Base-by-base conservation (phyloP, 202 grass and related monocot genomes). In the Schoenoplectus tabernaemontani region DNA sequence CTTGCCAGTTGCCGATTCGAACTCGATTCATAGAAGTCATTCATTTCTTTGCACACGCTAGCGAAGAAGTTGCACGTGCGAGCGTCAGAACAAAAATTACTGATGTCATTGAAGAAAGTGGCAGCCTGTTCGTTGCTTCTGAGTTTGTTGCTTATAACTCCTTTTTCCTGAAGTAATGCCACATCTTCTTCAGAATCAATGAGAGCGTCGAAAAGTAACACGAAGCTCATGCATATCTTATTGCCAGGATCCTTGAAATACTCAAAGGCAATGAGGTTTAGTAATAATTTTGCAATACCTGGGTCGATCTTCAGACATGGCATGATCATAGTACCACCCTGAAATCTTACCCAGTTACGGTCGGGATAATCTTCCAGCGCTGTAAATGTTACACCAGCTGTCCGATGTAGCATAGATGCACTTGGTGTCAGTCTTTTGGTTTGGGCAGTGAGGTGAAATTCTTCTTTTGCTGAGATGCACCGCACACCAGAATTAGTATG, bases 141-240 rank as follows among this genome's bases (percentile, higher is more conserved):
- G 23, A 97, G 81, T 89, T 85, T 89, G 64, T 97, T 90, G 81
- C 84, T 88, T 69, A 97, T 86, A 84, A 97, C 89, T 15, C 90
- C 88, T 0, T 77, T 22, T 69, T 97, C 73, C 64, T 97, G 93
- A 8, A 93, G 83, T 76, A 93, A 97, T 51, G 79, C 87, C 46
- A 97, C 93, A 70, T 97, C 90, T 3, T 93, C 85, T 5, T 86
- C 87, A 1, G 93, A 89, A 86, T 97, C 88, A 60, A 97, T 91
- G 74, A 97, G 78, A 77, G 88, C 89, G 81, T 93, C 90, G 90
- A 97, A 91, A 79, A 97, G 86, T 70, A 96, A 88, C 58, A 91
- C 88, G 77, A 92, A 96, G 59, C 89, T 91, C 38, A 77, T 74
- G 7, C 3, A 39, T 39, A 39, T 39, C 37, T 5, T 0, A 6